Base-by-base conservation (phyloP, 2,329 filamentous ascomycete genomes). In the Pseudogymnoascus sp. region DNA sequence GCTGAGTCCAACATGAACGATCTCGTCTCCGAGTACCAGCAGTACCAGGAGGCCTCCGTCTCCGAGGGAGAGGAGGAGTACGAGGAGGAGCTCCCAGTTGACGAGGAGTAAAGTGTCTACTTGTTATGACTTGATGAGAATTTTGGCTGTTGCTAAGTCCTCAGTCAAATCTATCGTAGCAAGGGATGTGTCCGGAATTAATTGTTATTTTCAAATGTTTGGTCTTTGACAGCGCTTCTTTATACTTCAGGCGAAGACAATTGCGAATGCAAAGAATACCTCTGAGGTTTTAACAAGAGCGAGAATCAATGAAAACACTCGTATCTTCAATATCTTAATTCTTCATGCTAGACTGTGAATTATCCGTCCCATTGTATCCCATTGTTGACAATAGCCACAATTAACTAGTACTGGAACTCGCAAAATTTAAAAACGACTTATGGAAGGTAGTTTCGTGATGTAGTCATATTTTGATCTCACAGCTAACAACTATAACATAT, bases 1-100 rank as follows among this genome's bases (percentile, higher is more conserved):
- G 94, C 94, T 72, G 94, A 99, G 88, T 96, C 91, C 81, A 99
- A 99, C 86, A 97, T 99, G 94, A 97, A 99, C 84, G 94, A 99
- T 80, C 83, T 99, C 76, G 93, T 99, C 74, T 96, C 92, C 66
- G 94, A 99, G 81, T 99, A 99, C 85, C 94, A 97, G 87, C 94
- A 99, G 81, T 99, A 99, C 88, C 94, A 99, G 87, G 94, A 99
- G 79, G 94, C 94, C 77, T 90, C 91, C 74, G 86, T 97, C 79
- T 95, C 94, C 66, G 94, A 99, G 81, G 93, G 91, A 72, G 93
- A 97, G 81, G 92, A 96, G 81, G 92, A 96, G 77, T 92, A 95
- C 76, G 80, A 78, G 74, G 89, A 89, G 73, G 92, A 96, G 79
- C 83, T 82, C 68, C 86, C 86, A 71, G 72, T 85, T 67, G 88